Base-by-base conservation (phyloP, 495 filamentous ascomycete genomes). In the Tetracladium setigerum region DNA sequence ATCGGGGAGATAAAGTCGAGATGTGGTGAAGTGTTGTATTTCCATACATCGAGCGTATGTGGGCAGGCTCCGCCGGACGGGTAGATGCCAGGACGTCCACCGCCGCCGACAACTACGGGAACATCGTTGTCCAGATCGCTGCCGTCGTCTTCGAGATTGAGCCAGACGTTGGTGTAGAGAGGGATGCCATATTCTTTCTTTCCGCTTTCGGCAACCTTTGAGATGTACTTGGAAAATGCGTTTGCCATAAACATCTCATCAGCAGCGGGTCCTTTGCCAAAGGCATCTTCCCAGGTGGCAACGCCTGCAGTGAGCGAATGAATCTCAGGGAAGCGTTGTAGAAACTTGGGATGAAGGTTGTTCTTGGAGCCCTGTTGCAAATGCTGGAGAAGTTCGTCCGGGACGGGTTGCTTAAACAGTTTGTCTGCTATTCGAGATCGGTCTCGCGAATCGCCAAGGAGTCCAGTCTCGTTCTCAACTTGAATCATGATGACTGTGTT, bases 211-310 rank as follows among this genome's bases (percentile, higher is more conserved):
- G 70, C 67, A 5, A 73, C 69, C 13, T 64, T 38, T 24, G 67
- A 56, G 40, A 74, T 35, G 44, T 74, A 76, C 13, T 39, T 46
- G 2, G 69, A 60, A 38, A 67, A 70, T 52, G 69, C 58, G 46
- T 72, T 65, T 0, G 71, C 69, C 71, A 74, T 76, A 62, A 74
- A 74, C 12, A 72, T 53, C 49, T 74, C 69, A 31, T 76, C 70
- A 1, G 70, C 66, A 16, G 62, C 53, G 32, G 49, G 37, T 6
- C 63, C 53, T 16, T 58, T 58, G 9, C 69, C 68, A 51, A 74
- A 74, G 42, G 65, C 60, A 13, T 65, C 49, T 35, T 60, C 57
- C 69, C 66, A 74, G 10, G 58, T 58, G 58, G 50, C n/a, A 13
- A 30, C 15, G 4, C 38, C 38, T 7, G 35, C 15, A 42, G 56